Percentiles rank a stretch among this genome's conserved stretches.
Conservation (phyloP, 176 grass and related monocot genomes). For the Poa pratensis region DNA sequence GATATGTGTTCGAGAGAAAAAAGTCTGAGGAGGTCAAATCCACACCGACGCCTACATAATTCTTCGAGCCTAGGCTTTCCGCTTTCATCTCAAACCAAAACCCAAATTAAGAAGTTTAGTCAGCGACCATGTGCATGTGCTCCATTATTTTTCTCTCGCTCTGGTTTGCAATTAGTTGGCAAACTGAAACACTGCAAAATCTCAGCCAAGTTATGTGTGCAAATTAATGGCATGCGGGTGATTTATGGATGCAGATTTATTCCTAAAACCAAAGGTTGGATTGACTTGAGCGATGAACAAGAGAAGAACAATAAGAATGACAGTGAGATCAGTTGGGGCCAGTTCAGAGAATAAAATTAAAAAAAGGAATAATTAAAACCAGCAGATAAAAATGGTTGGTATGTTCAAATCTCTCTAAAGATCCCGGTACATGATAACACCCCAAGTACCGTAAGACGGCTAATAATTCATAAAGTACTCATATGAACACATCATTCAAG, state of each 20-base stretch:
- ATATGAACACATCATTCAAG: background rate
- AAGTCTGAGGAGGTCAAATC: too few relatives aligned
- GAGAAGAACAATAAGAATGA: background rate
- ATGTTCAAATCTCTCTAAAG: background rate
- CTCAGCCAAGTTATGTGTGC: too few relatives aligned
- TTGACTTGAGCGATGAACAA: background rate
- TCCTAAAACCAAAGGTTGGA: background rate
- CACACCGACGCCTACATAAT: too few relatives aligned
- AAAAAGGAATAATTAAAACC: background rate
- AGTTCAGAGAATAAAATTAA: background rate
- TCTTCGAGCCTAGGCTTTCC: too few relatives aligned
- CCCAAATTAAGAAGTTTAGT: too few relatives aligned
- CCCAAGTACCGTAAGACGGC: background rate
- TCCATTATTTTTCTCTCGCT: background rate
- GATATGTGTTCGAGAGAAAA: too few relatives aligned
- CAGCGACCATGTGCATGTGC: too few relatives aligned
- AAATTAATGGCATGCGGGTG: too few relatives aligned
- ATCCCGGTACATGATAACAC: background rate
- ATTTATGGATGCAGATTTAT: background rate
- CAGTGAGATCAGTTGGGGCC: background rate
- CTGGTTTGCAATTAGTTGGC: constrained; percentile 4
- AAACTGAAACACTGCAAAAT: background rate
- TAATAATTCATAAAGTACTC: background rate
- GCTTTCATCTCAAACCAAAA: too few relatives aligned
- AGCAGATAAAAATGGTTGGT: background rate